A percentile compares a stretch with the other conserved stretches of the same genome.
phyloP scores from a whole-genome alignment of 306 rosid genomes.

The Quercus suber region DNA sequence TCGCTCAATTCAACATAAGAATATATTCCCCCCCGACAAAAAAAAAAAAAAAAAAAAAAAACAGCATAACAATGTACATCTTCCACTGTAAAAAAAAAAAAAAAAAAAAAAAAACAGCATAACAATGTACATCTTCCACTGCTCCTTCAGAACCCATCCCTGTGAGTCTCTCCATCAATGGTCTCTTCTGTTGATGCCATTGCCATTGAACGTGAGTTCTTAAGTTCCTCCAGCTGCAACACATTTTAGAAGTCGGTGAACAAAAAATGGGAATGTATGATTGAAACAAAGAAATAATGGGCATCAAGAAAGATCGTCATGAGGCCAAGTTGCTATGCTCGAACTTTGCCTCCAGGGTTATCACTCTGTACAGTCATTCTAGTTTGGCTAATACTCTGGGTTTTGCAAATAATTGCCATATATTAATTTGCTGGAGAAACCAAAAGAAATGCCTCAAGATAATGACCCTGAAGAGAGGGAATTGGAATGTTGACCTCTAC shows the following conservation, averaged over 20 bases:
- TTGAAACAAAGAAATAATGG: conserved; percentile 7
- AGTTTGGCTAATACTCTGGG: background rate
- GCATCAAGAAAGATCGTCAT: background rate
- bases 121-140: conserved; percentile 6
- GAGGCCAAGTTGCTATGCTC: background rate
- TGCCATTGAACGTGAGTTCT: conserved; percentile 36
- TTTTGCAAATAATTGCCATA: background rate
- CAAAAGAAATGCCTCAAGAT: no score
- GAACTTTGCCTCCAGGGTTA: background rate
- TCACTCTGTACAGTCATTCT: background rate
- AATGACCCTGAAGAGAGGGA: no score
- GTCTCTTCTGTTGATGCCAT: conserved; percentile 49
- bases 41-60: background rate
- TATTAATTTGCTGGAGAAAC: background rate
- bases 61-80: conserved; percentile 11
- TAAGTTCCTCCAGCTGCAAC: conserved; percentile 69
- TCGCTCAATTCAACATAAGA: conserved; percentile 5
- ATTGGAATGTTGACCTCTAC: no score
- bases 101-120: background rate
- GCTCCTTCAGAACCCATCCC: conserved; percentile 38
- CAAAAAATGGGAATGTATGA: background rate
- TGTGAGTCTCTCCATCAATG: conserved; percentile 44
- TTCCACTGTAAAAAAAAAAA: background rate
- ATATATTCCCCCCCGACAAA: background rate
- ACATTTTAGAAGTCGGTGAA: conserved; percentile 8